A percentile compares a stretch with the other conserved stretches of the same genome.
Conservation (phyloP, 257 asterid species). For the Fraxinus cuspidata region DNA sequence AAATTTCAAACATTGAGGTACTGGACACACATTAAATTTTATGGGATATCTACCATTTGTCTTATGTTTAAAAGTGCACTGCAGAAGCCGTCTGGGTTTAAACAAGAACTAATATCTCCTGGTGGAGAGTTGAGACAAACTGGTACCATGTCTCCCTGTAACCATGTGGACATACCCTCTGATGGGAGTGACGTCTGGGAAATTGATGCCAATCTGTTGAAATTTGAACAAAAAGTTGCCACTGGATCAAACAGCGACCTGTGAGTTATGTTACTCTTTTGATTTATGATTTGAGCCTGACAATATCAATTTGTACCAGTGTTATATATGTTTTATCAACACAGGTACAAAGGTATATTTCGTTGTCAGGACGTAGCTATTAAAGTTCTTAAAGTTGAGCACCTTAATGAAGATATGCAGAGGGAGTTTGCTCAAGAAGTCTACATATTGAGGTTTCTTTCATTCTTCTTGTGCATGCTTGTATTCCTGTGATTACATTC, state of each 20-base stretch:
- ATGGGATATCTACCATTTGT: neutral
- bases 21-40: neutral
- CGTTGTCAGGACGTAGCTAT: constrained; percentile 83
- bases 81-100: constrained; percentile 45
- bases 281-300: neutral
- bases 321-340: constrained; percentile 14
- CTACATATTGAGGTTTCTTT: constrained; percentile 70
- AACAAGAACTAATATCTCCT: constrained; percentile 36
- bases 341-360: constrained; percentile 76
- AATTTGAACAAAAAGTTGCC: constrained; percentile 60
- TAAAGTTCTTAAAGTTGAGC: constrained; percentile 65
- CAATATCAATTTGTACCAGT: constrained; percentile 4
- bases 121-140: constrained; percentile 32
- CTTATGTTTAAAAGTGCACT: constrained; percentile 14
- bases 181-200: constrained; percentile 81
- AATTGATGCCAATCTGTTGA: constrained; percentile 62
- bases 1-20: constrained; percentile 80
- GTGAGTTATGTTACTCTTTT: constrained; percentile 45
- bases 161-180: constrained; percentile 48
- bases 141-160: constrained; percentile 29
- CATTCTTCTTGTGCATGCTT: constrained; percentile 1
- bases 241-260: constrained; percentile 69
- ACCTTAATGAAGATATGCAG: constrained; percentile 47
- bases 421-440: constrained; percentile 85
- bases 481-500: neutral